Percentiles rank a stretch among this genome's conserved stretches.
phyloP scores from a whole-genome alignment of 1,139 yeast genomes.

The Kazachstania sp. region DNA sequence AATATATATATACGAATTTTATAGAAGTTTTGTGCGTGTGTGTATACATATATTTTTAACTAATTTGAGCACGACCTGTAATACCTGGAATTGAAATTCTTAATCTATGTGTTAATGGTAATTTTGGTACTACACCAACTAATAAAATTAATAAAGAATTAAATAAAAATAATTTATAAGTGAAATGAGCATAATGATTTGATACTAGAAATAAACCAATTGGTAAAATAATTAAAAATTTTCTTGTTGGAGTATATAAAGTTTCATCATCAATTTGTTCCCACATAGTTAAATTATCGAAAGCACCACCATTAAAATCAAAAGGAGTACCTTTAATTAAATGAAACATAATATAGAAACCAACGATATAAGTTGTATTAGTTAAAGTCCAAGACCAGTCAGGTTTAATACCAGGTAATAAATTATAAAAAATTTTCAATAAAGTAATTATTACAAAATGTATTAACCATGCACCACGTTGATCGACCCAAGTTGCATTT shows the following conservation, averaged over 20 bases:
- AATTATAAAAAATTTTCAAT: constrained; percentile 66
- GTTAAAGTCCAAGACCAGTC: constrained; percentile 85
- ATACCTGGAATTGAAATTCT: constrained; percentile 53
- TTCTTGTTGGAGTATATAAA: constrained; percentile 93
- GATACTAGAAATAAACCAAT: constrained; percentile 76
- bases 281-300: constrained; percentile 96
- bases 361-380: constrained; percentile 79
- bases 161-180: constrained; percentile 65
- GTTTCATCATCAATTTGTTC: constrained; percentile 97
- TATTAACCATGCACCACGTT: constrained; percentile 91
- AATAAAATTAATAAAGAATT: constrained; percentile 74
- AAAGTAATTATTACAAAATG: constrained; percentile 76
- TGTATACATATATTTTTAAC: constrained; percentile 9
- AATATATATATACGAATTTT: not conserved
- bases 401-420: constrained; percentile 64
- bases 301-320: constrained; percentile 94
- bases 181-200: constrained; percentile 86
- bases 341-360: constrained; percentile 93
- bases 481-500: constrained; percentile 94
- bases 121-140: constrained; percentile 77
- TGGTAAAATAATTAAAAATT: constrained; percentile 85
- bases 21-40: too few relatives aligned
- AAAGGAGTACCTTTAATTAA: constrained; percentile 95
- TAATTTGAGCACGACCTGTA: constrained; percentile 33
- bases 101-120: constrained; percentile 72